Evolutionary conservation across 805 yeast species (phyloP), one percentile per base, ranked within the genome.

Genomic region (Ogataea allantospora): DNA sequence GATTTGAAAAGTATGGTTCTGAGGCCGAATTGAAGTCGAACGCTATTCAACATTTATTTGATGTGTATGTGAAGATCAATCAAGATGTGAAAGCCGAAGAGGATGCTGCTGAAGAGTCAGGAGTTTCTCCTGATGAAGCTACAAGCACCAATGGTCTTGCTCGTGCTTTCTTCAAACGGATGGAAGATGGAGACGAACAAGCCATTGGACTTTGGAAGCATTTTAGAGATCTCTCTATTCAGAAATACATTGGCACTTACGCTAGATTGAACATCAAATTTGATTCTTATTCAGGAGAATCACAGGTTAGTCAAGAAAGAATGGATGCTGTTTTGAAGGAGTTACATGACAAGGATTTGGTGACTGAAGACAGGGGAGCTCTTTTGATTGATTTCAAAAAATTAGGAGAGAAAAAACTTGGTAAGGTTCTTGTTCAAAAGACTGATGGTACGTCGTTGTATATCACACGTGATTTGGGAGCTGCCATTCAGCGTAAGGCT

Each of bases 381-480:
- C 67, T 78, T 53, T 73, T 91, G 44, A 83, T 93, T 49, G 96
- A 93, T 60, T 74, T 93, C 62, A 78, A 86, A 48, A 77, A 77
- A 54, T 81, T 80, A 68, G 64, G 62, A 25, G 84, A 83, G 71
- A 89, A 91, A 73, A 89, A 89, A 62, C 73, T 93, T 44, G 98
- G 97, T 49, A 91, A 89, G 67, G 86, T 87, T 40, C 75, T 93
- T 48, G 91, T 93, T 33, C 88, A 88, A 62, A 95, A 93, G 67
- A 80, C 88, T 16, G 99, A 93, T 61, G 98, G 98, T 61, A 86
- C 99, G 16, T 85, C 96, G 12, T 70, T 93, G 46, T 93, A 93
- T 63, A 65, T 93, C 56, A 89, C 98, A 46, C 81, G 99, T 70
- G 99, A 93, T 65, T 83, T 93, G 42, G 97, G 97, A 54, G 96